Conservation (phyloP, 208 protist species). For the Phytomonas sp. region DNA sequence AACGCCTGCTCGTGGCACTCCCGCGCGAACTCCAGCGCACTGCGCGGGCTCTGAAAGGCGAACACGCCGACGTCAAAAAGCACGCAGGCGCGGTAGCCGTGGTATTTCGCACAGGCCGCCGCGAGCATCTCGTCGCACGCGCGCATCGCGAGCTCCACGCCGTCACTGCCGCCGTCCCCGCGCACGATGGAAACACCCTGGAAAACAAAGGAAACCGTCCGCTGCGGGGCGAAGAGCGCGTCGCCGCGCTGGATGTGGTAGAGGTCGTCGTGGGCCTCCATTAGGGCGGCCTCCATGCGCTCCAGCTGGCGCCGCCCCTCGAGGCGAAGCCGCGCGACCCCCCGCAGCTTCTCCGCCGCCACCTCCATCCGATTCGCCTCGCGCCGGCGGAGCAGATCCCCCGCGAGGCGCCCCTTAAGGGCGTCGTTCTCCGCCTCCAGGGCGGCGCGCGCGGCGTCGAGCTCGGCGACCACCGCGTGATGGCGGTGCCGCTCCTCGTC, state of each 20-base stretch:
- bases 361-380: conserved; percentile 68
- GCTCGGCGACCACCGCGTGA: conserved; percentile 34
- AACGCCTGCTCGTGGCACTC: conserved; percentile 61
- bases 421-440: conserved; percentile 51
- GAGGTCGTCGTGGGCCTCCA: conserved; percentile 81
- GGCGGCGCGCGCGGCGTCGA: conserved; percentile 19
- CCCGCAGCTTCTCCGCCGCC: conserved; percentile 42
- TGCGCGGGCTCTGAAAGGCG: conserved; percentile 55
- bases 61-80: conserved; percentile 48
- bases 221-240: conserved; percentile 40
- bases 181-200: conserved; percentile 49
- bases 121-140: conserved; percentile 58
- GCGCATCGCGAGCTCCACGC: conserved; percentile 61
- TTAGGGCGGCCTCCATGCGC: conserved; percentile 48
- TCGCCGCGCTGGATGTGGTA: conserved; percentile 75
- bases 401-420: conserved; percentile 59
- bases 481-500: conserved; percentile 35
- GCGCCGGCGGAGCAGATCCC: conserved; percentile 66
- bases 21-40: conserved; percentile 58
- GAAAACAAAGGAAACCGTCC: conserved; percentile 76
- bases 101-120: conserved; percentile 22
- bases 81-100: conserved; percentile 44
- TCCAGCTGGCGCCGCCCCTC: conserved; percentile 65
- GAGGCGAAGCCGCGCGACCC: conserved; percentile 39
- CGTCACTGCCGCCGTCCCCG: conserved; percentile 9